Conservation (phyloP, 164 flowering plant genomes). For the Taxillus chinensis region DNA sequence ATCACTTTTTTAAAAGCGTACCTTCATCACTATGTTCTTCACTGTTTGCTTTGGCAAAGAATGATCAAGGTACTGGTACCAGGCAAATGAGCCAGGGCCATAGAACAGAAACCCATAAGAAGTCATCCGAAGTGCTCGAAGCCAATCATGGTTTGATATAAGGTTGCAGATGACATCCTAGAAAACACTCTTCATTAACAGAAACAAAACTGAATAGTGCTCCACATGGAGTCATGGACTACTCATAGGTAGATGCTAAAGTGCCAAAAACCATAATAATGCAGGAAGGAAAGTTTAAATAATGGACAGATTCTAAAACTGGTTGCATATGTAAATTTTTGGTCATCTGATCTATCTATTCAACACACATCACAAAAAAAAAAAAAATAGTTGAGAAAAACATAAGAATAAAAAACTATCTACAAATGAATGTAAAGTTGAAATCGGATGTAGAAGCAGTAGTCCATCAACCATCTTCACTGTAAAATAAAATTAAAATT, state of each 20-base stretch:
- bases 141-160: constrained; percentile 64
- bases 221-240: no score
- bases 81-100: constrained; percentile 97
- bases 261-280: not conserved
- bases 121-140: constrained; percentile 77
- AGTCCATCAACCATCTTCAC: no score
- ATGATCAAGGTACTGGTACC: constrained; percentile 79
- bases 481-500: no score
- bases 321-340: no score
- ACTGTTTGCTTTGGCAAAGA: constrained; percentile 53
- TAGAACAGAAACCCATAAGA: constrained; percentile 88
- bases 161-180: constrained; percentile 33
- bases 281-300: not conserved
- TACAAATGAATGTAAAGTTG: no score
- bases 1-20: constrained; percentile 10
- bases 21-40: constrained; percentile 62
- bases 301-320: no score
- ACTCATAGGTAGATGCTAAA: not conserved
- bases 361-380: no score
- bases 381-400: no score
- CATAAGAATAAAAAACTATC: no score
- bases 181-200: not conserved
- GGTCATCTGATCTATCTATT: no score
- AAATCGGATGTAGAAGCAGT: no score
- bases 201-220: not conserved